phyloP scores from a whole-genome alignment of 78 protist species.

The Dictyostelium brefeldianum region DNA sequence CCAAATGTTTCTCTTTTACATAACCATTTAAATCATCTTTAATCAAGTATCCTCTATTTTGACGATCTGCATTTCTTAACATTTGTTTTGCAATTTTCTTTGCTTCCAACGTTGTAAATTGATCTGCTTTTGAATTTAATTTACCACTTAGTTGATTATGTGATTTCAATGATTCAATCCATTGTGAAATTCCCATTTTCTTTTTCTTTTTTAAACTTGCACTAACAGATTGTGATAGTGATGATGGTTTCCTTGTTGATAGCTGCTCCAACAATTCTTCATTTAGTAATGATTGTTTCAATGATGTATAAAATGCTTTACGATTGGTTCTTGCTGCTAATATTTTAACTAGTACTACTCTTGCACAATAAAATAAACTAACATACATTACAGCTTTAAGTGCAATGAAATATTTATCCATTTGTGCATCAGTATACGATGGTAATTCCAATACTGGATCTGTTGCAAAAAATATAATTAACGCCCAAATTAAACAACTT shows the following conservation, averaged over 20 bases:
- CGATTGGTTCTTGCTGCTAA: constrained; percentile 73
- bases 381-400: constrained; percentile 60
- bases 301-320: constrained; percentile 57
- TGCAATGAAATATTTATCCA: constrained; percentile 38
- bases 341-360: constrained; percentile 48
- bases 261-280: constrained; percentile 66
- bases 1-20: constrained; percentile 45
- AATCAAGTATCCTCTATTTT: constrained; percentile 18
- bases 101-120: constrained; percentile 43
- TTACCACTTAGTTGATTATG: constrained; percentile 49
- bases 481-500: constrained; percentile 41
- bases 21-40: constrained; percentile 32
- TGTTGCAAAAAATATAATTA: constrained; percentile 22
- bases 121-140: constrained; percentile 10
- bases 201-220: constrained; percentile 52
- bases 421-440: neutral
- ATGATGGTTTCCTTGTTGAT: constrained; percentile 3
- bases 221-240: constrained; percentile 29
- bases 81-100: constrained; percentile 58
- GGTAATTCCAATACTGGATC: constrained; percentile 59
- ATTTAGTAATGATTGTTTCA: constrained; percentile 46
- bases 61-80: constrained; percentile 44
- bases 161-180: constrained; percentile 41
- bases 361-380: constrained; percentile 51
- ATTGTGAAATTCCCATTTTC: constrained; percentile 38